phyloP scores from a whole-genome alignment of 768 basidiomycete genomes.

The Pleurotus cornucopiae region DNA sequence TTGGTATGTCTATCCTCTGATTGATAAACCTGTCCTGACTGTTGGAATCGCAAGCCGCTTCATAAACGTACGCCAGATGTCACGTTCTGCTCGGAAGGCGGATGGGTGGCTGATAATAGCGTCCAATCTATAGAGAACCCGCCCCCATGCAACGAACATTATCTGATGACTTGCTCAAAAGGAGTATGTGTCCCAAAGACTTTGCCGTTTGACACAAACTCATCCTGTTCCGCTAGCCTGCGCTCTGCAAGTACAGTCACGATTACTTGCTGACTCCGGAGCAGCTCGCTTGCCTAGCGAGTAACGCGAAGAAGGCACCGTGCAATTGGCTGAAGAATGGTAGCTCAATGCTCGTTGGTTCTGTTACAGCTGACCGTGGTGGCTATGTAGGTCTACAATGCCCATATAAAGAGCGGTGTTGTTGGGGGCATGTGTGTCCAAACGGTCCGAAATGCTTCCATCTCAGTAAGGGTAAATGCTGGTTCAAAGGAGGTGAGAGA shows the following conservation, averaged over 20 bases:
- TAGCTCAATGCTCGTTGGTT: constrained; percentile 18
- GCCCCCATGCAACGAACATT: constrained; percentile 83
- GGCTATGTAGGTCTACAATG: constrained; percentile 56
- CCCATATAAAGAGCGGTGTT: constrained; percentile 72
- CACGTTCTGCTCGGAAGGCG: neutral
- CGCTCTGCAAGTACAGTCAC: constrained; percentile 80
- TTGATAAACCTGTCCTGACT: constrained; percentile 7
- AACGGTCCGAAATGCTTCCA: constrained; percentile 72
- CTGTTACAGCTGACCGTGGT: constrained; percentile 1
- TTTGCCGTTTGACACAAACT: neutral
- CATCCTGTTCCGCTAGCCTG: constrained; percentile 31
- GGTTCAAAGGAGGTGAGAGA: constrained; percentile 72
- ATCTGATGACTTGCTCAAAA: constrained; percentile 80
- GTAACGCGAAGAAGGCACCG: constrained; percentile 80
- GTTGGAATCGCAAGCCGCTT: constrained; percentile 46
- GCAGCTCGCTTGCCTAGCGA: constrained; percentile 65
- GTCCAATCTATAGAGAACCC: constrained; percentile 53
- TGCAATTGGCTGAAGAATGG: constrained; percentile 84
- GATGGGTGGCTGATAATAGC: no score
- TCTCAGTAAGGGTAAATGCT: constrained; percentile 76
- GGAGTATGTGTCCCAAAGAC: constrained; percentile 38
- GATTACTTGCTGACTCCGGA: constrained; percentile 70
- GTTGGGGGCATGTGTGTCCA: constrained; percentile 83
- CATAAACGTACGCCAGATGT: constrained; percentile 60
- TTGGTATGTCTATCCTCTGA: constrained; percentile 38